phyloP scores from a whole-genome alignment of 148 eudicot species.

The Arbutus unedo region DNA sequence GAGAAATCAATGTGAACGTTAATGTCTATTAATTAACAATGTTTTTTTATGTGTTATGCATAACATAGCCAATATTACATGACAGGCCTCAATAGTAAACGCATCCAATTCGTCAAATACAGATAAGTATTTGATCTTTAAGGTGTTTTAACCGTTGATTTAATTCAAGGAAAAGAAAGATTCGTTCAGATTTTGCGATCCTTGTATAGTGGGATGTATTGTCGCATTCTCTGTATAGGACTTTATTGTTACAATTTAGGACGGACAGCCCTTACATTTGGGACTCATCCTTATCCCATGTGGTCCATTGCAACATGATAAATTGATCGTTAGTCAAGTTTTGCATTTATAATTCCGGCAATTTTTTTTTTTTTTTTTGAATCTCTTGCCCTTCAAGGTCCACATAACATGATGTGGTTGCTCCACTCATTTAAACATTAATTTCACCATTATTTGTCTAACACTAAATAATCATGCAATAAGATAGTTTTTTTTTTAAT shows the following conservation, averaged over 20 bases:
- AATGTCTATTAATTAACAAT: too few relatives aligned
- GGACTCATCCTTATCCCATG: background rate
- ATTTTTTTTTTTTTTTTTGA: background rate
- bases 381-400: background rate
- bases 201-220: background rate
- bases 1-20: too few relatives aligned
- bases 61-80: too few relatives aligned
- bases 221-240: background rate
- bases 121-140: too few relatives aligned
- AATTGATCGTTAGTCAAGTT: background rate
- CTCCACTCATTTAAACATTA: background rate
- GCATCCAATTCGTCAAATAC: too few relatives aligned
- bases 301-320: background rate
- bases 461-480: too few relatives aligned
- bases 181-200: background rate
- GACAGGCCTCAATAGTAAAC: too few relatives aligned
- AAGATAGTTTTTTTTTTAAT: too few relatives aligned
- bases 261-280: background rate
- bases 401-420: background rate
- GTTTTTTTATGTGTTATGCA: too few relatives aligned
- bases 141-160: too few relatives aligned
- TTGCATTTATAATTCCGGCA: background rate
- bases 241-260: background rate
- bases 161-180: background rate
- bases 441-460: too few relatives aligned